phyloP scores from a whole-genome alignment of 2,329 filamentous ascomycete genomes.

The Microsporum canis region DNA sequence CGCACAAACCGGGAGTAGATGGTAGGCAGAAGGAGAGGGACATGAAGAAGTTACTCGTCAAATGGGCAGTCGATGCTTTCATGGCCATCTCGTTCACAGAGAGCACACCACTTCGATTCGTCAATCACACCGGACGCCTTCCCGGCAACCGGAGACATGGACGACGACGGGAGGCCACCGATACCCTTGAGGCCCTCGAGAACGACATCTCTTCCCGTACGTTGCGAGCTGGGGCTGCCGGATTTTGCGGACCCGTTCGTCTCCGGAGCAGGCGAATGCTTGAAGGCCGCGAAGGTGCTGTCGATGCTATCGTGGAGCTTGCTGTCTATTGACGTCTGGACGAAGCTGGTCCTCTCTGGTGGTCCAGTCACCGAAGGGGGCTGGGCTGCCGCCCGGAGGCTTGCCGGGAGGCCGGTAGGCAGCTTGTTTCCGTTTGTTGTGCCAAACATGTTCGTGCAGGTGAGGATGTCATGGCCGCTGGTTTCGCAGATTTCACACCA shows the following conservation, averaged over 20 bases:
- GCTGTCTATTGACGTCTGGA: not conserved
- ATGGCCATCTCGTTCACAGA: conserved; percentile 92
- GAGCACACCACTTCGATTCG: conserved; percentile 85
- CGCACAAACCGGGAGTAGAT: not conserved
- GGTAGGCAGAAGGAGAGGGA: not conserved
- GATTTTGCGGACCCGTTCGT: conserved; percentile 5
- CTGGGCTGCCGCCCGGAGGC: not conserved
- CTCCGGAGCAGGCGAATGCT: not conserved
- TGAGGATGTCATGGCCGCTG: conserved; percentile 82
- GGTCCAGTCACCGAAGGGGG: not conserved
- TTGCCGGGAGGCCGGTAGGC: conserved; percentile 13
- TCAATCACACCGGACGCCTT: conserved; percentile 71
- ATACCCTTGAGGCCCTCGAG: conserved; percentile 34
- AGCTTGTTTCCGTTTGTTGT: conserved; percentile 12
- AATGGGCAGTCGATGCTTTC: conserved; percentile 92
- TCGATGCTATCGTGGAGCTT: not conserved
- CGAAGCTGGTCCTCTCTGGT: not conserved
- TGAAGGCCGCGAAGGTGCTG: not conserved
- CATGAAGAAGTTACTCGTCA: conserved; percentile 53
- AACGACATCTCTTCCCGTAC: conserved; percentile 33
- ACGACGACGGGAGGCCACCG: conserved; percentile 26
- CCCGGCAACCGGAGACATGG: conserved; percentile 56
- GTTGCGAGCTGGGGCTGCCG: conserved; percentile 21
- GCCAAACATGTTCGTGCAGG: conserved; percentile 82
- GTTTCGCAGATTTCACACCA: conserved; percentile 97